A percentile compares a stretch with the other conserved stretches of the same genome.
These are phyloP conservation scores for Nemania sp. DNA, from an alignment of 2,329 filamentous ascomycete species.

Conservation along the genomic window DNA sequence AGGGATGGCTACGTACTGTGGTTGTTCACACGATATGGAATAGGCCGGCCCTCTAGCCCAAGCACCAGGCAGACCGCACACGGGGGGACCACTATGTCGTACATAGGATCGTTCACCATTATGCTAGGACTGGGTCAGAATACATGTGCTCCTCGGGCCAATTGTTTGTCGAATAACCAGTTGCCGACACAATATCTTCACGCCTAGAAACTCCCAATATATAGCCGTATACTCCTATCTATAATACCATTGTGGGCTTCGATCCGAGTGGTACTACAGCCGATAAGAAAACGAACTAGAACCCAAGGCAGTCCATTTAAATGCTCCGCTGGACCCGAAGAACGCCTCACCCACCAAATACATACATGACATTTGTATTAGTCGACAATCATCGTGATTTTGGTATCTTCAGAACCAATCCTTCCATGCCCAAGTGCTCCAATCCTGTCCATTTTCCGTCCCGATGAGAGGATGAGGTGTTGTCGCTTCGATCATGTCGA, in stretches of 20 bases:
- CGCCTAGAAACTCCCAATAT: background rate
- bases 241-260: constrained; percentile 6
- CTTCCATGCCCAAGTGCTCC: constrained; percentile 19
- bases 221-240: constrained; percentile 19
- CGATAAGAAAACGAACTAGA: constrained; percentile 14
- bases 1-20: too few species aligned
- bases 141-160: too few species aligned
- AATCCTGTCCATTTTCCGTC: constrained; percentile 15
- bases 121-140: too few species aligned
- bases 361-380: constrained; percentile 19
- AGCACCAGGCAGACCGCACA: too few species aligned
- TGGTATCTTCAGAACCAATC: constrained; percentile 25
- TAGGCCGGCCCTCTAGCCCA: too few species aligned
- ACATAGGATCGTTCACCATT: too few species aligned
- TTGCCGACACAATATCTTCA: background rate
- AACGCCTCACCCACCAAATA: constrained; percentile 18
- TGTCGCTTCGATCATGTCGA: constrained; percentile 13
- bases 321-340: constrained; percentile 19
- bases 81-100: too few species aligned
- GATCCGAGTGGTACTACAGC: constrained; percentile 8
- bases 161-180: background rate
- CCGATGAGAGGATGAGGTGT: constrained; percentile 16
- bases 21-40: too few species aligned
- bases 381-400: constrained; percentile 17
- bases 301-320: constrained; percentile 18